Base-by-base conservation (phyloP, 345 rosid genomes). In the Brassica nigra region DNA sequence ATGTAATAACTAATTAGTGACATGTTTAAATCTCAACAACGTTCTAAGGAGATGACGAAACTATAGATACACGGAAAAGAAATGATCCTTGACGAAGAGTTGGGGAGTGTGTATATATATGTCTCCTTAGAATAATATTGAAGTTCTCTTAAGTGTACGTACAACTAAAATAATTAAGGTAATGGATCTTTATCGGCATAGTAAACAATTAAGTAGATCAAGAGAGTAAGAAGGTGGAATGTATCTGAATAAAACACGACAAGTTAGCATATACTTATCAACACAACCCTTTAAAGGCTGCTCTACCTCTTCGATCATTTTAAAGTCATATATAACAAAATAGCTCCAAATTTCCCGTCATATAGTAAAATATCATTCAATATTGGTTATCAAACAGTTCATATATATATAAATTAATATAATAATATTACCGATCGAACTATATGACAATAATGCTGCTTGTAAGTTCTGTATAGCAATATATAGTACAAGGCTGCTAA, bases 231-330 rank as follows among this genome's bases (percentile, higher is more conserved):
- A 37, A 30, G 62, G 15, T 12, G 55, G 47, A 18, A 34, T 27
- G 62, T 36, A 18, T 66, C 70, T 37, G 2, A 39, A 39, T 62
- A 30, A 62, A 62, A 30, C 39, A 62, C 67, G 67, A 30, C 67
- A 62, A 8, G 39, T 47, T 74, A 30, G 47, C 70, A 74, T 47
- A 31, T 31, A 73, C 69, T 44, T 3, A 44, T 16, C 61, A 44
- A 12, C 47, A 52, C 16, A 52, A 4, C 33, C 70, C 8, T 30
- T 10, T 29, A 3, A 62, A 52, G 30, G 59, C 44, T 23, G 52
- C 69, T 62, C 61, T 29, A 30, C 20, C 76, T 73, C 69, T 11
- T 30, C 70, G 12, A 14, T 11, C 62, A 63, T 63, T 31, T 47
- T 23, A 27, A 57, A 59, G 66, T n/a, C 28, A 37, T 8, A 8